Percentiles rank a stretch among this genome's conserved stretches.
Conservation (phyloP, 1,284 basidiomycete species). For the Irpex rosettiformis region DNA sequence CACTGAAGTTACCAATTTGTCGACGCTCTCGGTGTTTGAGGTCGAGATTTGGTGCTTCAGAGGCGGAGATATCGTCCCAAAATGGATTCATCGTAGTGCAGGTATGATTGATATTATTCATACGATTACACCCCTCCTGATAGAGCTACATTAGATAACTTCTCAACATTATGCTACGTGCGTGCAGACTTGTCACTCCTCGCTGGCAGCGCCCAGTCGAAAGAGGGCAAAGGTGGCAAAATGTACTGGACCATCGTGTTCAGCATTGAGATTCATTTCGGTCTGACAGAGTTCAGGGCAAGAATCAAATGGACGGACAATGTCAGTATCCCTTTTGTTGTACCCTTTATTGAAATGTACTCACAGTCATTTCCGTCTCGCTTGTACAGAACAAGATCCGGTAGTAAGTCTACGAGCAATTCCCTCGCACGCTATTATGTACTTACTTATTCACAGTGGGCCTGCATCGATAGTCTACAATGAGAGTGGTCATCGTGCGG, state of each 20-base stretch:
- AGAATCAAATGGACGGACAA: slow-evolving; percentile 79
- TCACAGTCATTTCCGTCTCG: slow-evolving; percentile 3
- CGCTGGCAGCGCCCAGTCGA: slow-evolving; percentile 63
- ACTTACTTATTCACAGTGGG: slow-evolving; percentile 41
- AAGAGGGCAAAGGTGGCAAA: slow-evolving; percentile 58
- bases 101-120: slow-evolving; percentile 35
- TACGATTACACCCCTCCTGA: not conserved
- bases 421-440: not conserved
- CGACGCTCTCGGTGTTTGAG: slow-evolving; percentile 72
- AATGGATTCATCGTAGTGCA: slow-evolving; percentile 65
- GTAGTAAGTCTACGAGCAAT: slow-evolving; percentile 45
- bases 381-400: slow-evolving; percentile 48
- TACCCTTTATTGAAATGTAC: slow-evolving; percentile 7
- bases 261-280: slow-evolving; percentile 78
- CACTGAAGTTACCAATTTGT: slow-evolving; percentile 71
- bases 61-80: slow-evolving; percentile 61
- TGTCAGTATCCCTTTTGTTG: slow-evolving; percentile 36
- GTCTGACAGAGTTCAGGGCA: slow-evolving; percentile 74
- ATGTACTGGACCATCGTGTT: slow-evolving; percentile 79
- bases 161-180: slow-evolving; percentile 73
- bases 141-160: slow-evolving; percentile 43
- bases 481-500: slow-evolving; percentile 67
- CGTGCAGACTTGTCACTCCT: slow-evolving; percentile 71
- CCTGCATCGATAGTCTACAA: slow-evolving; percentile 78
- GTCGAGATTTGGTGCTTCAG: slow-evolving; percentile 80